Percentiles rank a stretch among this genome's conserved stretches.
Evolutionary conservation across 805 yeast species (phyloP).

Genomic region (Wickerhamiella allomyrinae): DNA sequence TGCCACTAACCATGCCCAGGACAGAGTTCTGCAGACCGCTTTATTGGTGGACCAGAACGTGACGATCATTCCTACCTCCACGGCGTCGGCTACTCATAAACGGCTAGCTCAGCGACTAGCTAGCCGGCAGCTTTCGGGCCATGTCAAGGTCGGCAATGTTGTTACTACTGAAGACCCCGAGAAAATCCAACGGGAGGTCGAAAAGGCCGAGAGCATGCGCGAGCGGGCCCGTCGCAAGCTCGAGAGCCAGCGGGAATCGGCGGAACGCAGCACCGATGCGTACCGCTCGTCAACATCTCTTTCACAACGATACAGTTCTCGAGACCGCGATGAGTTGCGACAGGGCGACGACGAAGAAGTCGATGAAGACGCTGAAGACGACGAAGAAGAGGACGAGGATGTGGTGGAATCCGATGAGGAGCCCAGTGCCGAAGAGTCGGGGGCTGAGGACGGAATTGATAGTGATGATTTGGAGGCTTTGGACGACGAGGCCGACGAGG

Average conservation of each 20-base stretch:
- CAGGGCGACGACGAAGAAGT: conserved; percentile 15
- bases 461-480: conserved; percentile 14
- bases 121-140: conserved; percentile 18
- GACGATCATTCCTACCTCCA: conserved; percentile 79
- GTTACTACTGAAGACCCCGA: conserved; percentile 33
- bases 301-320: background rate
- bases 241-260: conserved; percentile 24
- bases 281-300: conserved; percentile 6
- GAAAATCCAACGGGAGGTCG: conserved; percentile 30
- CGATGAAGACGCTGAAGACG: conserved; percentile 27
- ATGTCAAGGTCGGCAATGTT: conserved; percentile 23
- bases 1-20: conserved; percentile 54
- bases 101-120: conserved; percentile 42
- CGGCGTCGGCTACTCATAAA: conserved; percentile 70
- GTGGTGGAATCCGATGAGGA: too few relatives aligned
- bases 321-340: background rate
- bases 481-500: conserved; percentile 23
- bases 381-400: conserved; percentile 25
- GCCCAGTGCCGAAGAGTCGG: conserved; percentile 16
- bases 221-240: conserved; percentile 30
- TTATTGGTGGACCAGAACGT: conserved; percentile 49
- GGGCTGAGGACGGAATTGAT: conserved; percentile 12
- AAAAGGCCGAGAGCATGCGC: conserved; percentile 26
- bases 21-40: conserved; percentile 57
- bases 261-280: conserved; percentile 13